These are phyloP conservation scores for Kodamaea ohmeri DNA, from an alignment of 1,139 yeast genomes.

Conservation along the genomic window DNA sequence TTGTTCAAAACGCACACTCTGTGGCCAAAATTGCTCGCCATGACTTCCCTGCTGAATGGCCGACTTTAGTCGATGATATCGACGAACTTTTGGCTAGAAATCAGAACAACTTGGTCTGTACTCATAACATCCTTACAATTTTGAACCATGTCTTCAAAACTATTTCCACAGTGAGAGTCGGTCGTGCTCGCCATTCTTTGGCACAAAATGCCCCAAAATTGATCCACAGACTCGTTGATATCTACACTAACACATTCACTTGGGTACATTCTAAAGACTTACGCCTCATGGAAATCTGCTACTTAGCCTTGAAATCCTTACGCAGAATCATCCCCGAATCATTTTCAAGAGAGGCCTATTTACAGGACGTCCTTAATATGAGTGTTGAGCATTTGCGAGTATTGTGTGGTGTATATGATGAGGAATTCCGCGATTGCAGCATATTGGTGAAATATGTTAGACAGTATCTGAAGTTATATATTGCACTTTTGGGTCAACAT, in stretches of 20 bases:
- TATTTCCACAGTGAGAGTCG: conserved; percentile 73
- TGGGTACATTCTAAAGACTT: conserved; percentile 54
- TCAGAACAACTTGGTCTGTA: conserved; percentile 44
- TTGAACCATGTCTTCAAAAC: conserved; percentile 76
- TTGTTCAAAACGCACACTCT: conserved; percentile 82
- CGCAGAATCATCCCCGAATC: conserved; percentile 78
- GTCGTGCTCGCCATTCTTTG: conserved; percentile 76
- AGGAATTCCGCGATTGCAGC: conserved; percentile 45
- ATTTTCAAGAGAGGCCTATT: conserved; percentile 56
- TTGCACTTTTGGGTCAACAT: conserved; percentile 51
- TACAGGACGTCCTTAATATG: conserved; percentile 55
- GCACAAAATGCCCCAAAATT: conserved; percentile 67
- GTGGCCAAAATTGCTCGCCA: conserved; percentile 72
- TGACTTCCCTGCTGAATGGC: conserved; percentile 91
- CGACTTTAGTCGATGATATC: conserved; percentile 65
- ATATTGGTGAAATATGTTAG: conserved; percentile 67
- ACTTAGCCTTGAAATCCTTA: conserved; percentile 69
- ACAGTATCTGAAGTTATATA: conserved; percentile 74
- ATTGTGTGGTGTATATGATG: conserved; percentile 53
- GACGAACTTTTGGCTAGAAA: conserved; percentile 42
- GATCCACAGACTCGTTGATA: conserved; percentile 54
- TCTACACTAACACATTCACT: conserved; percentile 57
- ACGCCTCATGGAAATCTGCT: conserved; percentile 65
- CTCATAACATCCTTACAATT: conserved; percentile 62
- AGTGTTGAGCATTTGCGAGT: conserved; percentile 61